These are phyloP conservation scores for Jackrogersella multiformis DNA, from an alignment of 495 filamentous ascomycete species.

Conservation along the genomic window DNA sequence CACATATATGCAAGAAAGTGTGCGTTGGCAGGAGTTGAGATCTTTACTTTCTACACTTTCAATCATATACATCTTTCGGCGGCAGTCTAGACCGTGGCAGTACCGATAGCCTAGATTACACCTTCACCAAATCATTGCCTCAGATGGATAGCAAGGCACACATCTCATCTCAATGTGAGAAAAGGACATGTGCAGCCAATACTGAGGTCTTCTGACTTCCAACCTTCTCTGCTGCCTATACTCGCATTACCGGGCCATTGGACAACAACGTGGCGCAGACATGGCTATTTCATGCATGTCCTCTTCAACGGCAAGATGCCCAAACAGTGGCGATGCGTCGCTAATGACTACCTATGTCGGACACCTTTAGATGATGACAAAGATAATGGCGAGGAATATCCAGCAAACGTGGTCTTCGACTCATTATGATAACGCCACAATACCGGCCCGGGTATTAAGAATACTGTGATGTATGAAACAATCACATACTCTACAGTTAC, in stretches of 20 bases:
- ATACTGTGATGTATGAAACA: conserved; percentile 1
- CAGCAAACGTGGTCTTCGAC: background rate
- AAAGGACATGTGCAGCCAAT: conserved; percentile 12
- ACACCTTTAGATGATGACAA: background rate
- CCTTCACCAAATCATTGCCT: conserved; percentile 6
- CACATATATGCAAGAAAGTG: background rate
- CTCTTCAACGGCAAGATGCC: background rate
- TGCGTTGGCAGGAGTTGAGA: conserved; percentile 3
- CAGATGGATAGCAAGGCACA: background rate
- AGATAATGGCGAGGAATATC: background rate
- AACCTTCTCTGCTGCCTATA: conserved; percentile 11
- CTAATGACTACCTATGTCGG: conserved; percentile 16
- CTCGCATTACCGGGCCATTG: background rate
- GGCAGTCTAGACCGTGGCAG: conserved; percentile 24
- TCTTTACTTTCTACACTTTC: conserved; percentile 5
- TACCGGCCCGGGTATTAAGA: background rate
- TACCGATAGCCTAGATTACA: conserved; percentile 17
- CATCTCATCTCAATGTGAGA: conserved; percentile 1
- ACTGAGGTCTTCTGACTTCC: conserved; percentile 10
- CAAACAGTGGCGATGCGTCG: conserved; percentile 5
- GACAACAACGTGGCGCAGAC: conserved; percentile 25
- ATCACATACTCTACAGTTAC: conserved; percentile 2
- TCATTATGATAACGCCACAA: background rate
- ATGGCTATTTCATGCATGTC: conserved; percentile 25
- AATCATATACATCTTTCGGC: conserved; percentile 2